Base-by-base conservation (phyloP, 306 rosid genomes). In the Cajanus cajan region DNA sequence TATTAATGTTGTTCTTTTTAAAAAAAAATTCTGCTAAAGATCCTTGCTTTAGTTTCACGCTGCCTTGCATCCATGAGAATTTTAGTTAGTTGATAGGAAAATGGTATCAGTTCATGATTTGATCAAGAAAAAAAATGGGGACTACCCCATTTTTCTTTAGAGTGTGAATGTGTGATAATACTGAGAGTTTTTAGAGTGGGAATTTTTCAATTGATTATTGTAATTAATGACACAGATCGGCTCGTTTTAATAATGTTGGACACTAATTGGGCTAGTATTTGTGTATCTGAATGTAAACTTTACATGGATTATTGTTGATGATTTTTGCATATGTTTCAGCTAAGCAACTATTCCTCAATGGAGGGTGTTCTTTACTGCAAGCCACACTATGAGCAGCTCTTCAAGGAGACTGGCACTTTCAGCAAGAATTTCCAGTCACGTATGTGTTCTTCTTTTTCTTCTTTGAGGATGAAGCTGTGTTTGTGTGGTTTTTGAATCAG, bases 321-420 rank as follows among this genome's bases (percentile, higher is more conserved):
- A 25, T 48, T 54, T 61, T 77, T 58, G 3, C 3, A 28, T 28
- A 12, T 83, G 64, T 77, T 86, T 83, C 91, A 94, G 98, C 86
- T 94, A 77, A 94, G 98, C 88, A 92, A 77, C 88, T 94, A 92
- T 81, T 94, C 95, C 58, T 94, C 98, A 68, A 92, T 94, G 96
- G 98, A 94, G 83, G 98, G 98, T 72, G 93, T 94, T 76, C 86
- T 94, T 36, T 91, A 94, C 76, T 94, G 97, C 62, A 94, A 91
- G 86, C 97, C 97, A 82, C 98, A 94, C 78, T 94, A 89, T 68
- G 98, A 94, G 87, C 98, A 92, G 88, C 98, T 94, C 65, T 92
- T 94, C 89, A 94, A 92, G 87, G 98, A 92, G 87, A 71, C 88
- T 2, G 97, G 98, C 9, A 90, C 64, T 71, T 92, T 92, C 90